Evolutionary conservation across 2,329 filamentous ascomycete genomes (phyloP), one percentile per base, ranked within the genome.

Genomic region (Lasiodiplodia gonubiensis): DNA sequence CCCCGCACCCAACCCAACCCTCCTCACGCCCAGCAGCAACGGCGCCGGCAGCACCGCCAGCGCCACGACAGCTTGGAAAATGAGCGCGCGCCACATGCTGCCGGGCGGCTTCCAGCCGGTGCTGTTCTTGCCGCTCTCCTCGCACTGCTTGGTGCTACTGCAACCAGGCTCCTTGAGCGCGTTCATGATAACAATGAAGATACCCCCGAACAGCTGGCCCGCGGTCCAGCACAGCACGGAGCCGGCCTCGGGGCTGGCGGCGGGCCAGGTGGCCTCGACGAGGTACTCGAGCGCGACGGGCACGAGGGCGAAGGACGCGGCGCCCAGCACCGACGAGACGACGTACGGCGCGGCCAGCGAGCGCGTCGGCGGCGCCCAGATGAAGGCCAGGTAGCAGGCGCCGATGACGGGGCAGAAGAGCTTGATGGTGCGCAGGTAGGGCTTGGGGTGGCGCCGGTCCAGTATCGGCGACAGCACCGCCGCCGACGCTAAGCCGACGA

Each of bases 241-340:
- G 0, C 92, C 92, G 53, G 97, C 86, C 79, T 97, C 94, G 0
- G 95, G 94, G 49, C 42, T 21, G n/a, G 89, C 90, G 30, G 96
- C 88, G 0, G 95, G 95, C 74, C 95, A 92, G 5, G 91, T 93
- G 68, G 97, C 86, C 77, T 98, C 93, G 63, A 92, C 92, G 18
- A 97, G 83, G 72, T 91, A 93, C 79, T 99, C 95, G 60, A 98
- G 86, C 6, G 89, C 91, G 46, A 97, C 86, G 3, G 95, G 95
- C 0, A 98, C 85, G 3, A 98, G 81, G 23, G 86, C 86, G 80
- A 98, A 98, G 11, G 86, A 89, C 0, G 92, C 82, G 1, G 93
- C 93, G 53, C 95, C 95, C 3, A 97, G 83, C 18, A 96, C 70
- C 2, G 90, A 88, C 70, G 92, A 87, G 18, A 97, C 86, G 64